Evolutionary conservation across 345 rosid genomes (phyloP).

Genomic region (Hibiscus tridactylites): DNA sequence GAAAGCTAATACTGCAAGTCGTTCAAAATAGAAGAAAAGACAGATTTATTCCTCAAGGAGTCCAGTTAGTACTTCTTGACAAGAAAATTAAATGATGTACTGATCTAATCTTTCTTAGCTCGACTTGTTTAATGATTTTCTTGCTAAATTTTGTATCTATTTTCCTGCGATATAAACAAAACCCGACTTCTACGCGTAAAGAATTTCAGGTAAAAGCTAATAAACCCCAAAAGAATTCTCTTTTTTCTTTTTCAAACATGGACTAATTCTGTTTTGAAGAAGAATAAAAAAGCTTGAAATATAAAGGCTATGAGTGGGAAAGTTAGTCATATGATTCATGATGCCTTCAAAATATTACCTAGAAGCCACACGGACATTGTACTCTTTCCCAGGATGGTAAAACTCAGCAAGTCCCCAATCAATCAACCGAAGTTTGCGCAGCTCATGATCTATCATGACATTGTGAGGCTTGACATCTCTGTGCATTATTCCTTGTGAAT

Average conservation of each 20-base stretch:
- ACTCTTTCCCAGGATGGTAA: constrained; percentile 77
- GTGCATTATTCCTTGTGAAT: constrained; percentile 85
- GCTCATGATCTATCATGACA: constrained; percentile 83
- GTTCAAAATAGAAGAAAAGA: neutral
- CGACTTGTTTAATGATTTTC: neutral
- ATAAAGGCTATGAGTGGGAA: neutral
- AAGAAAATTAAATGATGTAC: neutral
- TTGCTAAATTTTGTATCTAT: neutral
- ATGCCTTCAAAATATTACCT: constrained; percentile 33
- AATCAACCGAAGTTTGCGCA: constrained; percentile 74
- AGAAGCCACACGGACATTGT: constrained; percentile 80
- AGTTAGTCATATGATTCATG: neutral
- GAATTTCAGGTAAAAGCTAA: neutral
- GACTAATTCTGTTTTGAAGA: neutral
- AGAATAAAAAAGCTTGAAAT: neutral
- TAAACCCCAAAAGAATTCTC: neutral
- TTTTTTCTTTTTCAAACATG: neutral
- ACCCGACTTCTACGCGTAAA: neutral
- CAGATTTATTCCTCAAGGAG: neutral
- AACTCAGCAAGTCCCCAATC: constrained; percentile 89
- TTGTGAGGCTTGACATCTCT: constrained; percentile 86
- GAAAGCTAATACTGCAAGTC: neutral
- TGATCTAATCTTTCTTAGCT: neutral
- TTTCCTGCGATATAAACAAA: neutral
- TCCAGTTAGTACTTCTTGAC: neutral